These are phyloP conservation scores for Fusarium torulosum DNA, from an alignment of 2,329 filamentous ascomycete species.

Conservation along the genomic window DNA sequence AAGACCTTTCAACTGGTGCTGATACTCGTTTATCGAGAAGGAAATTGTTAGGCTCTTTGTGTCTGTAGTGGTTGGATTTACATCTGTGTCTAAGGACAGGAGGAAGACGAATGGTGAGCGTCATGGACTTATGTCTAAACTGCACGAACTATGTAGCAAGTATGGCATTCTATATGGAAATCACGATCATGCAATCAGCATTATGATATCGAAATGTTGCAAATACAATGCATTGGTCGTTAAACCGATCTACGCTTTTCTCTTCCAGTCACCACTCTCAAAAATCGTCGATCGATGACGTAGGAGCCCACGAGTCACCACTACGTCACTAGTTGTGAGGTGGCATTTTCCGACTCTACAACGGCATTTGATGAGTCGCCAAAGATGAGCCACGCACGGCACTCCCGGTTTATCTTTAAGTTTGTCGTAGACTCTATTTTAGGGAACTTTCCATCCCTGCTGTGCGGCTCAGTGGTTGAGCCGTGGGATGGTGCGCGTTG, in stretches of 20 bases:
- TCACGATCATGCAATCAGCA: background rate
- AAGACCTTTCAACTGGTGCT: background rate
- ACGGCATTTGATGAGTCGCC: background rate
- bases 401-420: too few species aligned
- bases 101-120: background rate
- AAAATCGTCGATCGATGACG: slow-evolving; percentile 14
- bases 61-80: background rate
- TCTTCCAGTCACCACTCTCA: background rate
- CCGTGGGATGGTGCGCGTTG: too few species aligned
- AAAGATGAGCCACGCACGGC: background rate
- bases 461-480: background rate
- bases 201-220: background rate
- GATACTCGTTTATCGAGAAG: background rate
- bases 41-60: background rate
- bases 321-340: background rate
- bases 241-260: background rate
- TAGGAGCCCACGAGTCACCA: background rate
- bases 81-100: background rate
- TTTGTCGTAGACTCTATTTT: background rate
- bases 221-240: background rate
- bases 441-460: background rate
- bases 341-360: background rate
- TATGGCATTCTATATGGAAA: background rate
- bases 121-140: background rate
- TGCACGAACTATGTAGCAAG: background rate